phyloP scores from a whole-genome alignment of 106 monocot genomes.

The Apostasia shenzhenica region DNA sequence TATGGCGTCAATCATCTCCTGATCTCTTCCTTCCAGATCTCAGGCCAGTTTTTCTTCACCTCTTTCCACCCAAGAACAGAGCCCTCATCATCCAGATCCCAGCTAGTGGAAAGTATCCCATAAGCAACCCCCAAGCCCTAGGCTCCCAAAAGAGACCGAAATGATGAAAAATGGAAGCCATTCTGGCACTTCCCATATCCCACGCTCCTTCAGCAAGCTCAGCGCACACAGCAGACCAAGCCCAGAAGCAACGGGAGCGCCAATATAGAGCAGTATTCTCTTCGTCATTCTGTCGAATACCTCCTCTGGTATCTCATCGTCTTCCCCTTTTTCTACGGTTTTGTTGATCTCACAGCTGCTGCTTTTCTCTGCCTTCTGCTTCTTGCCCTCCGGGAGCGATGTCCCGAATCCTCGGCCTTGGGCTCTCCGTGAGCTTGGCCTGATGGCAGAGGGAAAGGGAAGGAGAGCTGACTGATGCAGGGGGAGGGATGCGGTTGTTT shows the following conservation, averaged over 20 bases:
- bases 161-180: slow-evolving; percentile 60
- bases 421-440: background rate
- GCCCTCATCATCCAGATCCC: slow-evolving; percentile 61
- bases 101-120: slow-evolving; percentile 70
- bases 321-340: slow-evolving; percentile 17
- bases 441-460: background rate
- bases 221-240: slow-evolving; percentile 35
- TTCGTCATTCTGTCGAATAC: slow-evolving; percentile 65
- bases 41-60: slow-evolving; percentile 62
- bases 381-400: background rate
- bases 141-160: slow-evolving; percentile 53
- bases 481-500: background rate
- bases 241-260: slow-evolving; percentile 54
- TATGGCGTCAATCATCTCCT: background rate
- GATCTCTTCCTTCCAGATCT: slow-evolving; percentile 60
- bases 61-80: slow-evolving; percentile 62
- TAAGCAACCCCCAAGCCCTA: slow-evolving; percentile 73
- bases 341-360: background rate
- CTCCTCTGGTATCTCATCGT: slow-evolving; percentile 54
- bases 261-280: slow-evolving; percentile 42
- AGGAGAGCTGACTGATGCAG: background rate
- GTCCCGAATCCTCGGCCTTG: slow-evolving; percentile 25
- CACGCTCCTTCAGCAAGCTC: slow-evolving; percentile 23
- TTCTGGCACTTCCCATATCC: slow-evolving; percentile 30
- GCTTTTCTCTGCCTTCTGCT: background rate